Percentiles rank a stretch among this genome's conserved stretches.
These are phyloP conservation scores for Conringia planisiliqua DNA, from an alignment of 345 rosid genomes.

Conservation along the genomic window DNA sequence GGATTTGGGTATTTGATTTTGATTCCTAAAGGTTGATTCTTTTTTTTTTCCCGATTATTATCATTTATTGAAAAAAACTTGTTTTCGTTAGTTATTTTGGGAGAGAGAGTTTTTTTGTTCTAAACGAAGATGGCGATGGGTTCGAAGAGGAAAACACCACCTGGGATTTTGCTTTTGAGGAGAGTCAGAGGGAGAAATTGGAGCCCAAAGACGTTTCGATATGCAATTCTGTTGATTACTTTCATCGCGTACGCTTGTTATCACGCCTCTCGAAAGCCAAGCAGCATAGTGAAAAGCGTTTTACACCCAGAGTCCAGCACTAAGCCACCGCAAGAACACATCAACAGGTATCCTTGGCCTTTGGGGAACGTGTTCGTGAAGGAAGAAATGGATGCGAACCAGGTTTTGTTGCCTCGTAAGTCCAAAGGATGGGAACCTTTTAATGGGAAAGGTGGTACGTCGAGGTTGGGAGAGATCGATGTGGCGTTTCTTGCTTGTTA, in stretches of 20 bases:
- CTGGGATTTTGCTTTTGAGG: constrained; percentile 59
- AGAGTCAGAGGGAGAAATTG: constrained; percentile 64
- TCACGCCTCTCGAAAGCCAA: constrained; percentile 89
- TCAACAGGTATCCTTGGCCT: constrained; percentile 53
- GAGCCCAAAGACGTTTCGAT: constrained; percentile 64
- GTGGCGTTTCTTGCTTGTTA: constrained; percentile 88
- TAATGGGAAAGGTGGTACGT: constrained; percentile 61
- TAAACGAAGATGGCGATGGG: constrained; percentile 37
- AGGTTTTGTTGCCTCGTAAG: not conserved
- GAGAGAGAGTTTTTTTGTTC: not conserved
- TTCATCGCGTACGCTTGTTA: constrained; percentile 90
- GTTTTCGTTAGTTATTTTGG: not conserved
- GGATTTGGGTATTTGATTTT: constrained; percentile 13
- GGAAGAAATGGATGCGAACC: constrained; percentile 15
- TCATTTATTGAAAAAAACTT: not conserved
- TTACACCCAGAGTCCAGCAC: constrained; percentile 55
- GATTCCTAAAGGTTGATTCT: constrained; percentile 3
- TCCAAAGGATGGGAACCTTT: constrained; percentile 80
- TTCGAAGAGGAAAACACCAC: constrained; percentile 56
- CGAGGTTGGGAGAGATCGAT: constrained; percentile 86
- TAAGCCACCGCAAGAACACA: constrained; percentile 24
- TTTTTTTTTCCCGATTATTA: not conserved
- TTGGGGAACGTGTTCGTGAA: constrained; percentile 55
- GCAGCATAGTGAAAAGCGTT: constrained; percentile 91
- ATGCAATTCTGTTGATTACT: constrained; percentile 61